A percentile compares a stretch with the other conserved stretches of the same genome.
phyloP scores from a whole-genome alignment of 176 grass and related monocot species.

The Eragrostis nindensis region DNA sequence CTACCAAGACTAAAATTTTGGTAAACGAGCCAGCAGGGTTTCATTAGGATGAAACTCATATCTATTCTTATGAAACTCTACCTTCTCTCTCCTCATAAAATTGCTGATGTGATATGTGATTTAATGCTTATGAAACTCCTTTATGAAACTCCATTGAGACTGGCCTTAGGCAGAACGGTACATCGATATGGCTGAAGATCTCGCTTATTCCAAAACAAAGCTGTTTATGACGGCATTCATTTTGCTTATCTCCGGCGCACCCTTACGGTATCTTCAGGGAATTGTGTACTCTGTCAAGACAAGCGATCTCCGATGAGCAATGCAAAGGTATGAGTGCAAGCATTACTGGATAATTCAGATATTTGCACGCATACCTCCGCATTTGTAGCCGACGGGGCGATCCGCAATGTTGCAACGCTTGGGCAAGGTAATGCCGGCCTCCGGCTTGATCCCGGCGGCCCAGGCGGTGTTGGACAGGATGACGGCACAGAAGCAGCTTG shows the following conservation, averaged over 20 bases:
- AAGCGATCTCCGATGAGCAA: background rate
- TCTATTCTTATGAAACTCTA: too few species aligned
- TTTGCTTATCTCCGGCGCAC: background rate
- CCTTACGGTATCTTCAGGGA: conserved; percentile 20
- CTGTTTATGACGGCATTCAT: background rate
- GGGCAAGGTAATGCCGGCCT: conserved; percentile 57
- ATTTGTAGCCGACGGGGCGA: conserved; percentile 66
- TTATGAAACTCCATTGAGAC: too few species aligned
- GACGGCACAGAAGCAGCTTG: conserved; percentile 62
- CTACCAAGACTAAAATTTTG: too few species aligned
- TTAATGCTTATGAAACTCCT: too few species aligned
- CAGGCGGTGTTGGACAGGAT: conserved; percentile 60
- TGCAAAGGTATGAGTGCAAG: background rate
- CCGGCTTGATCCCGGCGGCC: conserved; percentile 44
- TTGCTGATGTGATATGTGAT: too few species aligned
- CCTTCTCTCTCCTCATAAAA: too few species aligned
- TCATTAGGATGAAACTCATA: too few species aligned
- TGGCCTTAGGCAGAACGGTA: background rate
- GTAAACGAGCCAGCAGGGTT: too few species aligned
- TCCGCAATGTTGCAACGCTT: conserved; percentile 62
- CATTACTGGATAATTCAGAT: background rate
- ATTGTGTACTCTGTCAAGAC: conserved; percentile 33
- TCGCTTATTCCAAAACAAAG: background rate
- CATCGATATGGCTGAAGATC: background rate
- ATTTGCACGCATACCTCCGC: conserved; percentile 41